Base-by-base conservation (phyloP, 2,329 filamentous ascomycete species). In the Aspergillus fumigatiaffinis region DNA sequence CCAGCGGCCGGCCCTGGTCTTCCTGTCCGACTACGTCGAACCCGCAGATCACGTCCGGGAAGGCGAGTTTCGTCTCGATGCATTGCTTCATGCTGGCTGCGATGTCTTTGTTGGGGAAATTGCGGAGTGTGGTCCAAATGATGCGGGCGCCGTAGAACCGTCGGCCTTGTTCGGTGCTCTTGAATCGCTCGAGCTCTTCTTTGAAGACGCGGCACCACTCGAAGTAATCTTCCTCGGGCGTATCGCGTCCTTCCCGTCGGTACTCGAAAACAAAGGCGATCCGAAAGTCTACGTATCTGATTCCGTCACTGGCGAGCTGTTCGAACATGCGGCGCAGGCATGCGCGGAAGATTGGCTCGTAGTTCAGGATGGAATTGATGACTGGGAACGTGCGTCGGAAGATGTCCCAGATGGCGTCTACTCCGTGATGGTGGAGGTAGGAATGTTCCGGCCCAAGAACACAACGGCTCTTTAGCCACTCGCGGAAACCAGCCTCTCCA, bases 21-120 rank as follows among this genome's bases (percentile, higher is more conserved):
- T 97, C 93, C 73, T 93, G 89, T 0, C 91, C 92, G 4, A 96
- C 92, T 9, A 97, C 77, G 73, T 97, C 93, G 74, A 91, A 97
- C 10, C 93, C 93, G 26, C 89, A 87, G 65, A 97, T 85, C 7
- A 95, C 80, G 51, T 92, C 81, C 0, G 93, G 91, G 70, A 88
- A 92, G 32, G 84, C 82, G 54, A 89, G 77, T 75, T 97, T 97
- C 65, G 90, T 87, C 4, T 84, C 81, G 65, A 97, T 91, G 74
- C 92, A 97, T 62, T 89, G 79, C 70, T 93, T 89, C 92, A 97
- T 97, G 72, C 85, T 86, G 61, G 92, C 83, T 21, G 92, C 79
- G 50, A 97, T 84, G 14, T 79, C 73, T 50, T 86, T 85, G 17
- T 87, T 87, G 26, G 84, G 80, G 53, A 85, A 80, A 28, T 76